These are phyloP conservation scores for Colletotrichum spaethianum DNA, from an alignment of 2,329 filamentous ascomycete genomes.

Conservation along the genomic window DNA sequence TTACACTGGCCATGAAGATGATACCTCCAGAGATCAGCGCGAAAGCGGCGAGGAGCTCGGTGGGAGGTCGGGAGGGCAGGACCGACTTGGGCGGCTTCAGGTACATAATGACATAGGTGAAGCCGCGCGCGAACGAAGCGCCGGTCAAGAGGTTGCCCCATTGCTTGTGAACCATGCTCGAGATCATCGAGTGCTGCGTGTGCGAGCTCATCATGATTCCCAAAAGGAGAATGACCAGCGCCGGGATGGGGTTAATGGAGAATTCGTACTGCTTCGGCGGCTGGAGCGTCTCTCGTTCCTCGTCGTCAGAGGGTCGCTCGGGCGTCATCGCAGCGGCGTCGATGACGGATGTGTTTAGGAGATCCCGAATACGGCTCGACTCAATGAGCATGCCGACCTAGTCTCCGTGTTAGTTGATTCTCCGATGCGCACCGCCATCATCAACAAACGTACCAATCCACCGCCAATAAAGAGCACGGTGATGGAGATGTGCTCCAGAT, in stretches of 20 bases:
- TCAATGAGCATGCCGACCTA: constrained; percentile 89
- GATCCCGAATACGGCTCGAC: constrained; percentile 76
- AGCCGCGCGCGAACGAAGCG: constrained; percentile 81
- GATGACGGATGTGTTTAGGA: constrained; percentile 71
- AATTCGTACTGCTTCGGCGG: constrained; percentile 78
- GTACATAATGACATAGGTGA: constrained; percentile 86
- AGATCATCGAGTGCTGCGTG: constrained; percentile 85
- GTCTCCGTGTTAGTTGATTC: constrained; percentile 44
- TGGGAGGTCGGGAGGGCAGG: constrained; percentile 87
- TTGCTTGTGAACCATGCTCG: constrained; percentile 92
- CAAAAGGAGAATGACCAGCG: constrained; percentile 86
- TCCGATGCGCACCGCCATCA: background rate
- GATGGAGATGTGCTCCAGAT: constrained; percentile 93
- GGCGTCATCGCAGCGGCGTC: constrained; percentile 51
- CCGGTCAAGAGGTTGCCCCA: constrained; percentile 91
- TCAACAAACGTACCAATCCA: constrained; percentile 75
- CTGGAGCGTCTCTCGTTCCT: constrained; percentile 61
- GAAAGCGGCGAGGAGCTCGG: constrained; percentile 89
- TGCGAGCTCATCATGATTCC: constrained; percentile 97
- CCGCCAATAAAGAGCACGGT: constrained; percentile 95
- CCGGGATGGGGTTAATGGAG: constrained; percentile 90
- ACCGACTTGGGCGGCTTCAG: constrained; percentile 85
- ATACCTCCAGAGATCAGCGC: constrained; percentile 89
- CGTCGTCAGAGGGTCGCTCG: constrained; percentile 54
- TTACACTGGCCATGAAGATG: constrained; percentile 92